These are phyloP conservation scores for Pelargonium nanum DNA, from an alignment of 345 rosid species.

Conservation along the genomic window DNA sequence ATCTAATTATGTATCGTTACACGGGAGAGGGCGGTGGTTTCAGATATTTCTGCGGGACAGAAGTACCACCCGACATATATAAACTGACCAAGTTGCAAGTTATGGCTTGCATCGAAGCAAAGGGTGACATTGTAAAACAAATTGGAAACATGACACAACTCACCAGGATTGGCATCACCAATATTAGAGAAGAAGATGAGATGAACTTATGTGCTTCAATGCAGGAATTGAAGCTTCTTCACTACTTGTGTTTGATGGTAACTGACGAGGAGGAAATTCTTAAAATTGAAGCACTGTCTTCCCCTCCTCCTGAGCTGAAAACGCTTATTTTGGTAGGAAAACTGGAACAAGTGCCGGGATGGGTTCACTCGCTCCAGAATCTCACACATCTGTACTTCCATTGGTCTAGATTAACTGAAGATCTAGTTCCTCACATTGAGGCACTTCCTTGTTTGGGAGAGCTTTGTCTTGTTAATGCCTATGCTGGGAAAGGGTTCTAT, in stretches of 20 bases:
- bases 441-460: not conserved
- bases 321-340: constrained; percentile 2
- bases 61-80: not conserved
- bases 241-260: not conserved
- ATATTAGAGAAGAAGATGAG: constrained; percentile 1
- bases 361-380: constrained; percentile 8
- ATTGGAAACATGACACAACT: constrained; percentile 3
- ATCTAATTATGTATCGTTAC: not conserved
- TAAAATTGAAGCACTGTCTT: not conserved
- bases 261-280: not conserved
- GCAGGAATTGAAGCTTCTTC: constrained; percentile 2
- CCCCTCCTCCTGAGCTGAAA: constrained; percentile 1
- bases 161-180: not conserved
- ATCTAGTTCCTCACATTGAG: constrained; percentile 3
- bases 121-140: not conserved
- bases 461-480: not conserved
- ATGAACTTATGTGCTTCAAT: constrained; percentile 6
- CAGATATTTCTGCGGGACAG: not conserved
- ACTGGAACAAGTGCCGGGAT: constrained; percentile 2
- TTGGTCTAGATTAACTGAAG: constrained; percentile 1
- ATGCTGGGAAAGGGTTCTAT: not conserved
- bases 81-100: constrained; percentile 8
- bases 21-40: not conserved
- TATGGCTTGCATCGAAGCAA: constrained; percentile 6
- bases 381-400: not conserved